Evolutionary conservation across 2,329 filamentous ascomycete genomes (phyloP).

Genomic region (Purpureocillium lavendulum): DNA sequence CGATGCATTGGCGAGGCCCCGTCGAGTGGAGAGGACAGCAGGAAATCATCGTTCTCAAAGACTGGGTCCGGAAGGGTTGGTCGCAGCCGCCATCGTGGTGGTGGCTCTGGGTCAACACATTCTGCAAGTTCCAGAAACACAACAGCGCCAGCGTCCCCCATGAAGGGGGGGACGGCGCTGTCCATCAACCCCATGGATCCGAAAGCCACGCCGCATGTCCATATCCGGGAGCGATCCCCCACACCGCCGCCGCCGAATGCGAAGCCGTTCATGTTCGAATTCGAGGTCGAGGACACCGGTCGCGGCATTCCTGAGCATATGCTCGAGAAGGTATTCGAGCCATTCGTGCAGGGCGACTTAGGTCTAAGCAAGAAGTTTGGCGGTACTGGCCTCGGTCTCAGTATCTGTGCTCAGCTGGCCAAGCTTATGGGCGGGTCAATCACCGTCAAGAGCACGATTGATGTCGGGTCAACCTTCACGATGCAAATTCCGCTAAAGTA

Average conservation of each 20-base stretch:
- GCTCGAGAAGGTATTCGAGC: conserved; percentile 81
- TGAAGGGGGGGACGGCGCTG: conserved; percentile 41
- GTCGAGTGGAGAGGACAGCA: conserved; percentile 31
- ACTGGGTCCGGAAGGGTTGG: conserved; percentile 27
- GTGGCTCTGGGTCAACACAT: conserved; percentile 39
- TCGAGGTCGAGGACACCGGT: conserved; percentile 81
- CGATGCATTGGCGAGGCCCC: conserved; percentile 59
- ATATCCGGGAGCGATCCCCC: conserved; percentile 45
- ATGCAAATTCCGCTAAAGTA: conserved; percentile 77
- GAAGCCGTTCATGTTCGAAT: conserved; percentile 69
- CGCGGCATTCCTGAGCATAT: conserved; percentile 74
- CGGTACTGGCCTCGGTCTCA: conserved; percentile 79
- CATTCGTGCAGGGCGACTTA: conserved; percentile 88
- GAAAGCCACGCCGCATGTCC: conserved; percentile 38
- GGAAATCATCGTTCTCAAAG: conserved; percentile 44
- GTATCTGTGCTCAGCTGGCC: conserved; percentile 82
- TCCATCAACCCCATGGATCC: conserved; percentile 56
- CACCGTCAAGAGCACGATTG: conserved; percentile 60
- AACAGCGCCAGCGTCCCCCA: conserved; percentile 15
- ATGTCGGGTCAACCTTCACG: conserved; percentile 71
- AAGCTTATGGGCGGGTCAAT: conserved; percentile 76
- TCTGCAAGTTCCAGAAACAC: conserved; percentile 38
- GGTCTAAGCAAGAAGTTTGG: conserved; percentile 85
- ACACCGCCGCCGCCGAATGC: conserved; percentile 54
- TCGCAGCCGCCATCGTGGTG: conserved; percentile 34